Conservation (phyloP, 768 basidiomycete genomes). For the Kondoa subrosea region DNA sequence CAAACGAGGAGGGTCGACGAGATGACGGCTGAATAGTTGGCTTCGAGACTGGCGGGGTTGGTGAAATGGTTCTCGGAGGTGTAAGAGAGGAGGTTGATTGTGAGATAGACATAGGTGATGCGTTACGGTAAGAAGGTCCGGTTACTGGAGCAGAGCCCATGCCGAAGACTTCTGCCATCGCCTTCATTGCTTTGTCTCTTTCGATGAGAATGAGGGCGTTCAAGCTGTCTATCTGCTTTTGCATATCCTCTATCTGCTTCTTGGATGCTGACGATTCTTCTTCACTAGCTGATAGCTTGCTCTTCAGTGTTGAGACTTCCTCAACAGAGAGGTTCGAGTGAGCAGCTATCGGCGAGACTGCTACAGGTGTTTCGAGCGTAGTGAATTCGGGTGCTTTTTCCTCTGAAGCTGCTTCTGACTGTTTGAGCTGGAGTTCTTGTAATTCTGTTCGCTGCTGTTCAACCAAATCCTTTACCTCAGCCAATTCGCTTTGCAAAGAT, state of each 20-base stretch:
- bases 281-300: no score
- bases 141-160: slow-evolving; percentile 2
- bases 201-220: slow-evolving; percentile 16
- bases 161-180: slow-evolving; percentile 18
- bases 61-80: neutral
- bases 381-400: neutral
- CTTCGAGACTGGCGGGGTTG: neutral
- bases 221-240: slow-evolving; percentile 16
- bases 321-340: no score
- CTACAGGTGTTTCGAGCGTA: neutral
- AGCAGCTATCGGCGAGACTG: neutral
- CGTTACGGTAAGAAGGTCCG: neutral
- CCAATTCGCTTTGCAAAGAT: neutral
- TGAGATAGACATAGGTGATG: neutral
- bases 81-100: neutral
- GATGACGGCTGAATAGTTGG: neutral
- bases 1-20: slow-evolving; percentile 2
- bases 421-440: neutral
- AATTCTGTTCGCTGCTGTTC: neutral
- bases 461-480: neutral
- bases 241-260: slow-evolving; percentile 10
- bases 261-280: neutral
- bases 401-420: neutral
- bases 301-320: no score
- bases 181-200: slow-evolving; percentile 18